A percentile compares a stretch with the other conserved stretches of the same genome.
Evolutionary conservation across 2,329 filamentous ascomycete species (phyloP).

Genomic region (Arthrinium puccinioides): DNA sequence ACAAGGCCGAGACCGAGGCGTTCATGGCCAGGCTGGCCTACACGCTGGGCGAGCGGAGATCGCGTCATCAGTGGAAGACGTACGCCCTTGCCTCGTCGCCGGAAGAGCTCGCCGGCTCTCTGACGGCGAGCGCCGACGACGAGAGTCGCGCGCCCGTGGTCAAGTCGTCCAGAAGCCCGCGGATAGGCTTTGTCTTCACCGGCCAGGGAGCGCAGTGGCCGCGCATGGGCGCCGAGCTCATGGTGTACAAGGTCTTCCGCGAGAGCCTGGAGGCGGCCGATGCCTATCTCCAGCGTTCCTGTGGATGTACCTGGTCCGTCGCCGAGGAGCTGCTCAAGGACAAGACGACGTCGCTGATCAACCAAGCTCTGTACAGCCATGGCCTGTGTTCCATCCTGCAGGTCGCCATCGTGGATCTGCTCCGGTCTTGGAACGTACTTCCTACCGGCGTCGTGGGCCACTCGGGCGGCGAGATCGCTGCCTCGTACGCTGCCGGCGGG

Average conservation of each 20-base stretch:
- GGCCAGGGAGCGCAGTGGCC: conserved; percentile 29
- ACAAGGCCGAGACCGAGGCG: neutral
- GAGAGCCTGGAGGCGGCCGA: conserved; percentile 19
- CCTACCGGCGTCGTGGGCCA: conserved; percentile 22
- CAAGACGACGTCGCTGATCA: conserved; percentile 18
- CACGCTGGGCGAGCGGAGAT: neutral
- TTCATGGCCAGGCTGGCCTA: neutral
- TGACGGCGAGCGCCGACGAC: neutral
- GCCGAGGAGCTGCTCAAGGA: conserved; percentile 24
- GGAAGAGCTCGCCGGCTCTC: neutral
- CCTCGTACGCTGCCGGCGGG: conserved; percentile 18
- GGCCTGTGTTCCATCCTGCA: conserved; percentile 21
- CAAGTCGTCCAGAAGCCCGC: neutral
- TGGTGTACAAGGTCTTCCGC: conserved; percentile 19
- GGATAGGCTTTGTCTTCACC: conserved; percentile 22
- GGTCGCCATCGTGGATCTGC: conserved; percentile 20
- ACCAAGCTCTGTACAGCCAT: conserved; percentile 23
- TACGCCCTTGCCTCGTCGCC: neutral
- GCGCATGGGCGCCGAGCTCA: conserved; percentile 29
- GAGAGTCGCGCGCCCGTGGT: neutral
- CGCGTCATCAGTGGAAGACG: neutral
- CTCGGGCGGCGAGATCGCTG: conserved; percentile 27
- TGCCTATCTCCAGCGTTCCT: conserved; percentile 13
- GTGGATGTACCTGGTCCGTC: conserved; percentile 16
- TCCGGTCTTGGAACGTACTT: conserved; percentile 14